Evolutionary conservation across 495 filamentous ascomycete genomes (phyloP), one percentile per base, ranked within the genome.

Genomic region (Hypoxylon fuscum): DNA sequence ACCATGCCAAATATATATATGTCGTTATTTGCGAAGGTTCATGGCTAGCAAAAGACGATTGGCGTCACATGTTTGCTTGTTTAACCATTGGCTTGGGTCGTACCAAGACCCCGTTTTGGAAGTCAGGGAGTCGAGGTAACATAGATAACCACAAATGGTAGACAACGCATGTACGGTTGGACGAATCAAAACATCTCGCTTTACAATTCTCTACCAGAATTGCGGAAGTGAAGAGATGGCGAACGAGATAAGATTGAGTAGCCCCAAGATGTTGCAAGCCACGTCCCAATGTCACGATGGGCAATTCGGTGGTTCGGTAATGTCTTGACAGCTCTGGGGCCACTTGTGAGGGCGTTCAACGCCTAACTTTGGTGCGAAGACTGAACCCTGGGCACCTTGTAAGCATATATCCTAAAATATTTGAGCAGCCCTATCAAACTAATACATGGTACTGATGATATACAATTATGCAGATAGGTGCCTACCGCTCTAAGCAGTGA

Each of bases 41-140:
- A 1, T 11, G 2, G 10, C 41, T 5, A 44, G 9, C 18, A 23
- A 11, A 25, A 25, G 15, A 23, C 34, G 23, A 14, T 44, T 48
- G 37, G 21, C 45, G 3, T 34, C 12, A 29, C 14, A 15, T 14
- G 12, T 14, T 12, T 51, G 10, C 7, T 18, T 27, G 27, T 29
- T 20, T 2, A 35, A 37, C 45, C 32, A 43, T 5, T 5, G n/a
- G 18, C 3, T 44, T 27, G 38, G 45, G 29, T 42, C 29, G 17
- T 35, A 27, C 35, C 17, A 6, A 44, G 15, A n/a, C 5, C 45
- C 29, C 22, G 12, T 59, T 51, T 1, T 12, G 45, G 55, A 50
- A 59, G 55, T n/a, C n/a, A n/a, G n/a, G n/a, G 55, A 58, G 44
- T 25, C 43, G 38, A 43, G 17, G 46, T 50, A 20, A 35, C 35